These are phyloP conservation scores for Neonectria coccinea DNA, from an alignment of 2,329 filamentous ascomycete genomes.

Conservation along the genomic window DNA sequence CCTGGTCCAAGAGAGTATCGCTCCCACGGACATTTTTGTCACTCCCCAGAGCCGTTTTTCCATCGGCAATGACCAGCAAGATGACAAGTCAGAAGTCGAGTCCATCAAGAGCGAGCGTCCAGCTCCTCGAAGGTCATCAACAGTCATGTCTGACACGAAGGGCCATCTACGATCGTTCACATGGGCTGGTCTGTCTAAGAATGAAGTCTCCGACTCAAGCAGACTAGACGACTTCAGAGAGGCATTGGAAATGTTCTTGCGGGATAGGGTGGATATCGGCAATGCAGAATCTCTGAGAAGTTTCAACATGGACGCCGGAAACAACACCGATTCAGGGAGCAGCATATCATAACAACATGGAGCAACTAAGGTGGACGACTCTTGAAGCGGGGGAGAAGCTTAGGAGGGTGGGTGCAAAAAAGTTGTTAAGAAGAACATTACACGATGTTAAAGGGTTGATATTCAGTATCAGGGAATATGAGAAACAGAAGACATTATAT, in stretches of 20 bases:
- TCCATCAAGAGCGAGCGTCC: conserved; percentile 5
- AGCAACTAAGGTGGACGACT: not conserved
- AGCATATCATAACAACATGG: not conserved
- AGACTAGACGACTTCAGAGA: not conserved
- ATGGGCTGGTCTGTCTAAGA: not conserved
- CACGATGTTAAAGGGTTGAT: not conserved
- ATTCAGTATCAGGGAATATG: not conserved
- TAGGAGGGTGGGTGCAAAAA: too few relatives aligned
- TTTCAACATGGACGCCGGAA: not conserved
- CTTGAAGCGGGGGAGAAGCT: not conserved
- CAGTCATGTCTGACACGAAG: not conserved
- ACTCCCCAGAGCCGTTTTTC: conserved; percentile 40
- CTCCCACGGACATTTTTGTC: conserved; percentile 36
- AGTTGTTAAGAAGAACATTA: not conserved
- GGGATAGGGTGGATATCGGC: not conserved
- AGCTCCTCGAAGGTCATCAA: conserved; percentile 3
- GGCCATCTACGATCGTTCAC: conserved; percentile 5
- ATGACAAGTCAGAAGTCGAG: not conserved
- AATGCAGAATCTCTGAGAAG: not conserved
- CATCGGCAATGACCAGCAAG: not conserved
- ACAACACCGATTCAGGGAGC: not conserved
- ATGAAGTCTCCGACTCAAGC: not conserved
- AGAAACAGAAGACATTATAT: conserved; percentile 1
- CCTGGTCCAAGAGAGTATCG: conserved; percentile 29
- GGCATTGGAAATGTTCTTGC: not conserved